Evolutionary conservation across 257 asterid species (phyloP), one percentile per base, ranked within the genome.

Genomic region (Scutellaria baicalensis): DNA sequence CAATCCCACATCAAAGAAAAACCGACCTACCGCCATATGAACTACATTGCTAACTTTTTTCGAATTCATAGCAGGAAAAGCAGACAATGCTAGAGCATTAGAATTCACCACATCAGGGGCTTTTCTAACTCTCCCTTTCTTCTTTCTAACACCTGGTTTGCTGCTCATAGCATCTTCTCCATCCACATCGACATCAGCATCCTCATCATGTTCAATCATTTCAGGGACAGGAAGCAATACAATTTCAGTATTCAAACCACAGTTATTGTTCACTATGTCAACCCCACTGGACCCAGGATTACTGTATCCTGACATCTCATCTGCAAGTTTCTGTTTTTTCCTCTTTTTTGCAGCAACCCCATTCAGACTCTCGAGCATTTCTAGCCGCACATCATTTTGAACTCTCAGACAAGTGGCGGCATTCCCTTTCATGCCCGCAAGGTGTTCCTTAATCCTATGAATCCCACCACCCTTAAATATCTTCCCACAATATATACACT

Each of bases 391-490:
- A 67, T 91, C 95, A 14, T 89, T 83, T 69, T 81, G 91, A 79
- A 94, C 99, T 71, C 96, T 82, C 58, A 91, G 83, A 77, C 99
- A 91, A 82, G 93, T 88, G 56, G 97, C 86, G 1, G 97, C 99
- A 77, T 94, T 94, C 50, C 99, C 99, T 78, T 94, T 94, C 66
- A 86, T 97, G 39, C 99, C 90, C 0, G 99, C 99, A 2, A 94
- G 83, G 72, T 94, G 99, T 61, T 94, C 99, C 55, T 94, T 94
- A 70, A 91, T 91, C 85, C 97, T 82, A 80, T 94, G 99, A 78
- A 94, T 94, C 59, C 99, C 99, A 60, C 97, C 97, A 59, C 97
- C 99, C 75, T 93, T 93, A 69, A 93, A 93, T 36, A 89, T 64
- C 70, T 93, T 93, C 47, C 94, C 97, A 73, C 99, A 94, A 77